Conservation (phyloP, 2,329 filamentous ascomycete species). For the Tolypocladium cylindrosporum region DNA sequence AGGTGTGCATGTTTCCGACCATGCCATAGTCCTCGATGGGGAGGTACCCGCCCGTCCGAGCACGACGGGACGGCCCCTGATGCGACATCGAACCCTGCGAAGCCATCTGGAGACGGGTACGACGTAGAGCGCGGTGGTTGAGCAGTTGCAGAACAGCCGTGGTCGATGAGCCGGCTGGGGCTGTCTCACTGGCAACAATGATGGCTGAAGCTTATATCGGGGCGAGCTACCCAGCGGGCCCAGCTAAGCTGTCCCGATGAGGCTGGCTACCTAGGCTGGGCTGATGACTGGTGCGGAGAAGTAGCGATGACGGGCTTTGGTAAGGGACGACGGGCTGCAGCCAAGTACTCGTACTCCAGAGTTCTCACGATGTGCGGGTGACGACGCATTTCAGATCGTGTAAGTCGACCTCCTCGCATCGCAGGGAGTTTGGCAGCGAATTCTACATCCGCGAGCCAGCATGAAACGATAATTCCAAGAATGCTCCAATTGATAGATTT, state of each 20-base stretch:
- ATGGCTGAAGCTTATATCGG: not conserved
- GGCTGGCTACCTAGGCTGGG: not conserved
- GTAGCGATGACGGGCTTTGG: not conserved
- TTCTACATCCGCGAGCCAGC: not conserved
- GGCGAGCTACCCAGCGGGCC: not conserved
- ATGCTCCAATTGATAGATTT: not conserved
- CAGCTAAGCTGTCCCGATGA: not conserved
- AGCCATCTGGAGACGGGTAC: conserved; percentile 15
- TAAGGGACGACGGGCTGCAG: not conserved
- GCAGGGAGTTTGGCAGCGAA: no score
- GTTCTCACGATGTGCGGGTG: not conserved
- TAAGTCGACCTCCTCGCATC: not conserved
- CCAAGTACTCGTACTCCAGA: not conserved
- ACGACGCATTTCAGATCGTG: not conserved
- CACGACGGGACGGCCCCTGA: conserved; percentile 19
- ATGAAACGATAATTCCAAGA: not conserved
- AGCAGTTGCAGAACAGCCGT: not conserved
- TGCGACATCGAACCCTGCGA: conserved; percentile 20
- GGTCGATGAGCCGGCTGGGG: not conserved
- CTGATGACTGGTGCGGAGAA: not conserved
- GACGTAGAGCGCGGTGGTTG: not conserved
- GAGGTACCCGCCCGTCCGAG: conserved; percentile 37
- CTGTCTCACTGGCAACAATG: not conserved
- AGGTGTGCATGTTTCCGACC: conserved; percentile 73
- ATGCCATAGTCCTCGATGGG: conserved; percentile 70